Conservation (phyloP, 441 rosid genomes). For the Aquilaria agallochum region DNA sequence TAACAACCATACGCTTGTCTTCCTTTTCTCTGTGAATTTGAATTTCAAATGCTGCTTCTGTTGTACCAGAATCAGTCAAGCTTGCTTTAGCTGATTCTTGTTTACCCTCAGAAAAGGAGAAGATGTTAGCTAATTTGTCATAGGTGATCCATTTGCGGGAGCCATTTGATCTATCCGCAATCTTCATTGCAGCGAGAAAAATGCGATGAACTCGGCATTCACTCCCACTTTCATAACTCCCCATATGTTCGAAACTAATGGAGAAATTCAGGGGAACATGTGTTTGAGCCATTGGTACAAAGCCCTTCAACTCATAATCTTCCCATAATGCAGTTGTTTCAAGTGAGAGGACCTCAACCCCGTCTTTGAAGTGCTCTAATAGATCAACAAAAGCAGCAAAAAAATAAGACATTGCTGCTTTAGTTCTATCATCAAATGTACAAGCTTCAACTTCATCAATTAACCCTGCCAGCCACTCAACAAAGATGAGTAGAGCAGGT, state of each 20-base stretch:
- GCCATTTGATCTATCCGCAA: conserved; percentile 43
- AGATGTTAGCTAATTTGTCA: conserved; percentile 30
- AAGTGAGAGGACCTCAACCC: conserved; percentile 21
- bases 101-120: conserved; percentile 25
- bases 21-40: conserved; percentile 22
- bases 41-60: conserved; percentile 19
- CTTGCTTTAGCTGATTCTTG: conserved; percentile 17
- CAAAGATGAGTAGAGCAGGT: conserved; percentile 69
- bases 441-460: conserved; percentile 38
- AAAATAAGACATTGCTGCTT: conserved; percentile 53
- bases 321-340: conserved; percentile 66
- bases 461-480: conserved; percentile 56
- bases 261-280: conserved; percentile 60
- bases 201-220: conserved; percentile 55
- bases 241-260: conserved; percentile 27
- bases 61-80: conserved; percentile 4
- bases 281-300: conserved; percentile 47
- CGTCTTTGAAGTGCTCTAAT: conserved; percentile 29
- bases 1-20: conserved; percentile 17
- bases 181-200: conserved; percentile 46
- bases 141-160: conserved; percentile 50
- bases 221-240: conserved; percentile 38
- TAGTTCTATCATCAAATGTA: conserved; percentile 43
- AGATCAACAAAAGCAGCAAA: conserved; percentile 43
- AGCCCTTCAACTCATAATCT: conserved; percentile 80